Base-by-base conservation (phyloP, 2,329 filamentous ascomycete species). In the Bipolaris cookei region DNA sequence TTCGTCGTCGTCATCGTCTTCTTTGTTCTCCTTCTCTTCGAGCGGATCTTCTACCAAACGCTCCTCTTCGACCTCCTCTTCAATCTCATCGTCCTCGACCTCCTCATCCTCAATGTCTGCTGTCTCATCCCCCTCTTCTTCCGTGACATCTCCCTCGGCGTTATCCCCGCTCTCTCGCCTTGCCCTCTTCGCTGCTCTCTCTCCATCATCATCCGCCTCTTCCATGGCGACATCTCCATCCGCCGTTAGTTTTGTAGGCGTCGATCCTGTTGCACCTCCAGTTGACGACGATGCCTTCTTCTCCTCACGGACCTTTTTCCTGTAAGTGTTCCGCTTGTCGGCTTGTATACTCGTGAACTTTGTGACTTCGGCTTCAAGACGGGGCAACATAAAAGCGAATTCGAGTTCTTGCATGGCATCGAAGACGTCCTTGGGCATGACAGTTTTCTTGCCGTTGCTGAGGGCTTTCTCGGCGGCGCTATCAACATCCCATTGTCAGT, bases 341-440 rank as follows among this genome's bases (percentile, higher is more conserved):
- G 88, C 86, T 73, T 91, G 88, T 55, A 88, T 85, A 62, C 88
- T 84, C 70, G 87, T 90, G 81, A 90, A 92, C 73, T 90, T 92
- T 39, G 86, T 84, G 72, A 92, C 88, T 76, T 94, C 91, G 5
- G 86, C 88, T 75, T 94, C 88, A 30, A 94, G 79, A 32, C 86
- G 82, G 13, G 85, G 84, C 54, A 91, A 80, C 72, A 93, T 92
- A n/a, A 82, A 82, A 46, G 83, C 82, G 61, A 91, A 91, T 73
- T 94, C 91, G 44, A 88, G 84, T 35, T 91, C 88, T n/a, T 90
- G 86, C 44, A 95, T 82, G 0, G 90, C 90, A 47, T 87, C 86
- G 70, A 93, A 87, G 38, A 95, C 89, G 71, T 94, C 90, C 38
- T 84, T 82, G 0, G 90, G 89, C 67, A 86, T 84, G 66, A 95